Conservation (phyloP, 371 early-diverging fungal species). For the Mortierella sp. region DNA sequence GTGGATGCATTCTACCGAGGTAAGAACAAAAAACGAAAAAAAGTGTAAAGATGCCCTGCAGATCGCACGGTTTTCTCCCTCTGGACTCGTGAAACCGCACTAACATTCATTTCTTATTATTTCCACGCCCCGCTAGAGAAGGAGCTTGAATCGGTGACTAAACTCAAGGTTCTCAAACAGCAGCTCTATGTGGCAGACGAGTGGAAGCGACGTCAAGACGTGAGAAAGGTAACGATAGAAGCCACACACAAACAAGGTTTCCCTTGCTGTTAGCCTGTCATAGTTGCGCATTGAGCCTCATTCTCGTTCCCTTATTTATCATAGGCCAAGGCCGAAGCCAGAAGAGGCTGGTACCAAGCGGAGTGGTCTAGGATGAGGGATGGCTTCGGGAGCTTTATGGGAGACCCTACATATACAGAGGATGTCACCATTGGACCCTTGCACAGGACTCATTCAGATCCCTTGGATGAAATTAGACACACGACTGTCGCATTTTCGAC, state of each 20-base stretch:
- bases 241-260: neutral
- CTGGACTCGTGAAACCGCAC: neutral
- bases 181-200: constrained; percentile 57
- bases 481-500: neutral
- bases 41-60: neutral
- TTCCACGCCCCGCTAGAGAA: constrained; percentile 21
- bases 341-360: constrained; percentile 37
- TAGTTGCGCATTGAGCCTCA: neutral
- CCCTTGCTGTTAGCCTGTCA: too few relatives aligned
- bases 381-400: constrained; percentile 36
- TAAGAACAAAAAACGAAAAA: neutral
- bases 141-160: constrained; percentile 48
- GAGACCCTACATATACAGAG: constrained; percentile 8
- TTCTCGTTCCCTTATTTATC: neutral
- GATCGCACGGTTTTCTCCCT: neutral
- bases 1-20: constrained; percentile 48
- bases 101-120: neutral
- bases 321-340: constrained; percentile 39
- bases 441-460: neutral
- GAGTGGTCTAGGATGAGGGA: constrained; percentile 46
- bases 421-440: constrained; percentile 32
- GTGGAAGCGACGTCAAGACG: constrained; percentile 52
- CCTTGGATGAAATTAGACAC: neutral
- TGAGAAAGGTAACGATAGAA: constrained; percentile 33
- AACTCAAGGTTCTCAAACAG: constrained; percentile 55